Evolutionary conservation across 441 rosid genomes (phyloP).

Genomic region (Jatropha podagrica): DNA sequence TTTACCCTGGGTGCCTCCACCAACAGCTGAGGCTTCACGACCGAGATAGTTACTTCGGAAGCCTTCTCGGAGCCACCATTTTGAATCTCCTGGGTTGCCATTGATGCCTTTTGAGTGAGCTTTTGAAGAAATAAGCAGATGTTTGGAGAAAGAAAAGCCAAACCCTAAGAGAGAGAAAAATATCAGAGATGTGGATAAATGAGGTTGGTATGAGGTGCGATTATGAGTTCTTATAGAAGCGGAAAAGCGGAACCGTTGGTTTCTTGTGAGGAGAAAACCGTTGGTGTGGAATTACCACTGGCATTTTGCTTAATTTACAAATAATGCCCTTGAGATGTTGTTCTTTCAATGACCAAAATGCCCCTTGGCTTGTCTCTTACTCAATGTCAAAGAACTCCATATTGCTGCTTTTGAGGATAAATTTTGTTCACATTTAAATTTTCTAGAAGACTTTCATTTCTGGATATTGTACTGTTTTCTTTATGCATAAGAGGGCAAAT

Average conservation of each 20-base stretch:
- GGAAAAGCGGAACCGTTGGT: conserved; percentile 60
- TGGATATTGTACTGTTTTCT: too few species aligned
- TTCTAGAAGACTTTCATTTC: too few species aligned
- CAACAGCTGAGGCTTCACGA: conserved; percentile 61
- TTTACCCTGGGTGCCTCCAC: conserved; percentile 79
- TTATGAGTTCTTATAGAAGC: conserved; percentile 51
- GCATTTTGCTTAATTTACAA: conserved; percentile 29
- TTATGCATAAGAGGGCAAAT: too few species aligned
- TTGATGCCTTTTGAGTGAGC: conserved; percentile 12
- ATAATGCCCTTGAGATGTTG: not conserved
- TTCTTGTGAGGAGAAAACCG: conserved; percentile 28
- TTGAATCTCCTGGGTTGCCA: conserved; percentile 52
- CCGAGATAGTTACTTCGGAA: conserved; percentile 39
- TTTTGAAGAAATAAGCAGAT: not conserved
- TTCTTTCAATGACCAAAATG: conserved; percentile 2
- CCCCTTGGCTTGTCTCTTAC: conserved; percentile 20
- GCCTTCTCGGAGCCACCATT: conserved; percentile 53
- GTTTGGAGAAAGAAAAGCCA: not conserved
- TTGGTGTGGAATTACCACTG: conserved; percentile 25
- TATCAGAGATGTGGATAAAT: not conserved
- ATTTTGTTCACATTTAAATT: too few species aligned
- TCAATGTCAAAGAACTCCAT: too few species aligned
- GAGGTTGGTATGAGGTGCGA: not conserved
- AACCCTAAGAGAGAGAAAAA: conserved; percentile 44
- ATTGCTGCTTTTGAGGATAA: not conserved